These are phyloP conservation scores for Phytophthora idaei DNA, from an alignment of 352 stramenopile genomes.

Conservation along the genomic window DNA sequence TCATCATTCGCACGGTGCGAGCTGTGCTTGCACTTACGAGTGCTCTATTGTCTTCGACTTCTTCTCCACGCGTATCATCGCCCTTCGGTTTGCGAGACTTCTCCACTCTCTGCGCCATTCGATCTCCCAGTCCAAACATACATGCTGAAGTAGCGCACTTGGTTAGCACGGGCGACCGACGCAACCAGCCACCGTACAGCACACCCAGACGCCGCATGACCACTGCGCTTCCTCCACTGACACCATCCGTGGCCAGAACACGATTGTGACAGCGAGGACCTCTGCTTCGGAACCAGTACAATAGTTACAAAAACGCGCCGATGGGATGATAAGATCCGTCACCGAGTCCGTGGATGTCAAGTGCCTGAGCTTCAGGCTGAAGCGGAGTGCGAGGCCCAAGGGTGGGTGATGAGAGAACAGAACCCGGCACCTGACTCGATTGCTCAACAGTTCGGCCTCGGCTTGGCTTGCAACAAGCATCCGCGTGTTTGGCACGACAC, in stretches of 20 bases:
- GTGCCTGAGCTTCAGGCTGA: too few species aligned
- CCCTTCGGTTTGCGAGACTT: conserved; percentile 11
- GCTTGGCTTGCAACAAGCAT: too few species aligned
- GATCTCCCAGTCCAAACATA: conserved; percentile 61
- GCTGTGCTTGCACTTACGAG: conserved; percentile 29
- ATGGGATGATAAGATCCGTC: too few species aligned
- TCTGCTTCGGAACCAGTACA: background rate
- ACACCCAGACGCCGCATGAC: conserved; percentile 37
- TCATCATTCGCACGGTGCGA: conserved; percentile 74
- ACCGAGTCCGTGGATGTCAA: too few species aligned
- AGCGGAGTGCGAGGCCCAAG: too few species aligned
- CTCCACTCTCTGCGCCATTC: conserved; percentile 54
- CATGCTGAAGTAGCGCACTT: conserved; percentile 62
- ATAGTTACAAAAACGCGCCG: conserved; percentile 24
- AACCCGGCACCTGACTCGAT: too few species aligned
- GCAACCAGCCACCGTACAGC: conserved; percentile 53
- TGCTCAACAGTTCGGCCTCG: too few species aligned
- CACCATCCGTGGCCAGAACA: conserved; percentile 7
- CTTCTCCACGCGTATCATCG: background rate
- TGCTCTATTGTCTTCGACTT: conserved; percentile 11
- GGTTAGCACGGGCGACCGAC: conserved; percentile 51
- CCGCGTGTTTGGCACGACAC: background rate
- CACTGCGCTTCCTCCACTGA: conserved; percentile 17
- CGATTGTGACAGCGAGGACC: conserved; percentile 14
- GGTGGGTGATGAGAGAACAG: too few species aligned